These are phyloP conservation scores for Nevesoporus exiguus DNA, from an alignment of 768 basidiomycete genomes.

Conservation along the genomic window DNA sequence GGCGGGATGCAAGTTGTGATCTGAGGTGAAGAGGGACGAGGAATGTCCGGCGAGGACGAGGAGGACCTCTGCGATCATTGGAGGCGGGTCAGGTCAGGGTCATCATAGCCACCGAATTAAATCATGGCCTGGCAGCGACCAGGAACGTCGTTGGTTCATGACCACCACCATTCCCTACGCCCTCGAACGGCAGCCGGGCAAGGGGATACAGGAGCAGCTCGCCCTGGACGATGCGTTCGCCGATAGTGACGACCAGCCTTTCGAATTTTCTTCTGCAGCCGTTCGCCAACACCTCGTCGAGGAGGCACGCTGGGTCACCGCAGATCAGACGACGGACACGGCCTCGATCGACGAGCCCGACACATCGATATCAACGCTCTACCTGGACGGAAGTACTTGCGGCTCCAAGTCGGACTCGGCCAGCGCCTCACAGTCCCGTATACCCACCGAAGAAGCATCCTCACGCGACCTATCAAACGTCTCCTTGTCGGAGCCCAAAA, in stretches of 20 bases:
- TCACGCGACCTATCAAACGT: constrained; percentile 22
- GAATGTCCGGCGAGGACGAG: constrained; percentile 84
- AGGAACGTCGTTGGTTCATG: constrained; percentile 7
- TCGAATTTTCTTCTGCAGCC: constrained; percentile 57
- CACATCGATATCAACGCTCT: constrained; percentile 56
- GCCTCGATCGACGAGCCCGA: constrained; percentile 35
- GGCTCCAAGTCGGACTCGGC: constrained; percentile 14
- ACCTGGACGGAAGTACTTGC: constrained; percentile 41
- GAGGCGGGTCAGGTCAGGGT: no score
- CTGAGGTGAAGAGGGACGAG: constrained; percentile 74
- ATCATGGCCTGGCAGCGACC: not conserved
- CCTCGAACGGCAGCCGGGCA: constrained; percentile 25
- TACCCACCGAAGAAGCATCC: constrained; percentile 15
- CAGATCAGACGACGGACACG: constrained; percentile 27
- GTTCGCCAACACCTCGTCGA: constrained; percentile 61
- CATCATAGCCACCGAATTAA: constrained; percentile 7
- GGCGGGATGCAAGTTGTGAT: constrained; percentile 56
- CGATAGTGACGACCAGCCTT: constrained; percentile 46
- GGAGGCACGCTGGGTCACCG: constrained; percentile 37
- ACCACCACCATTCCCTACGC: constrained; percentile 10
- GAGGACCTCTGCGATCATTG: constrained; percentile 78
- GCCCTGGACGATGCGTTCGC: constrained; percentile 69
- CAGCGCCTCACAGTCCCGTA: constrained; percentile 25
- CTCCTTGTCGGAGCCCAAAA: constrained; percentile 19
- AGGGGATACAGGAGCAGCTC: constrained; percentile 26